Conservation (phyloP, 2,329 filamentous ascomycete genomes). For the Penicillium sp. region DNA sequence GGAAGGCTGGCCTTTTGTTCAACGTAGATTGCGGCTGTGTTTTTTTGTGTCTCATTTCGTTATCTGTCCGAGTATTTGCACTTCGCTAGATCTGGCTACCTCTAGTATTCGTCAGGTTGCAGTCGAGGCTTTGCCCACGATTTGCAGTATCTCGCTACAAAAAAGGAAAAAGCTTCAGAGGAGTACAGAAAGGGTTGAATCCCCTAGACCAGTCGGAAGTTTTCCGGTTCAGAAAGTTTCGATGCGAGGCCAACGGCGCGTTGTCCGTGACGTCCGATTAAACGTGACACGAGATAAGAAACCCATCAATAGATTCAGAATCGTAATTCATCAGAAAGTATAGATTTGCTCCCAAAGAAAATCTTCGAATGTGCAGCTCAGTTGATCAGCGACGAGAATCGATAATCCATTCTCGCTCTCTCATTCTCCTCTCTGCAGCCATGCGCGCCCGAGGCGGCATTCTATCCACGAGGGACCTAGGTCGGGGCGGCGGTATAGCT, state of each 20-base stretch:
- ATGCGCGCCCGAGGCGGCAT: constrained; percentile 21
- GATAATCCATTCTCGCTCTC: constrained; percentile 28
- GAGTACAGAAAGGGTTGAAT: background rate
- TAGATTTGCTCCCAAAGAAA: background rate
- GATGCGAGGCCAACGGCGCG: background rate
- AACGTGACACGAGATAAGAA: background rate
- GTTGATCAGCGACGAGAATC: constrained; percentile 16
- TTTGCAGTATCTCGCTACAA: background rate
- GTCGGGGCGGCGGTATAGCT: constrained; percentile 21
- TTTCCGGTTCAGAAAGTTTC: background rate
- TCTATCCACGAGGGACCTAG: constrained; percentile 11
- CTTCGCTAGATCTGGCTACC: background rate
- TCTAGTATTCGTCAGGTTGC: background rate
- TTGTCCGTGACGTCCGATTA: background rate
- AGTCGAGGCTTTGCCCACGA: background rate
- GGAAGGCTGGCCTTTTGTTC: background rate
- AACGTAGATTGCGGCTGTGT: background rate
- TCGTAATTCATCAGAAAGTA: background rate
- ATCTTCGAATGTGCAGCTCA: background rate
- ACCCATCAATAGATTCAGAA: background rate
- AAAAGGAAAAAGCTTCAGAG: background rate
- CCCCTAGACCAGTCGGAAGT: background rate
- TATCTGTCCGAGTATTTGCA: background rate
- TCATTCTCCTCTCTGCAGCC: constrained; percentile 21
- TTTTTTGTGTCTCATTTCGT: background rate